phyloP scores from a whole-genome alignment of 2,329 filamentous ascomycete genomes.

The Pleochaeta shiraiana region DNA sequence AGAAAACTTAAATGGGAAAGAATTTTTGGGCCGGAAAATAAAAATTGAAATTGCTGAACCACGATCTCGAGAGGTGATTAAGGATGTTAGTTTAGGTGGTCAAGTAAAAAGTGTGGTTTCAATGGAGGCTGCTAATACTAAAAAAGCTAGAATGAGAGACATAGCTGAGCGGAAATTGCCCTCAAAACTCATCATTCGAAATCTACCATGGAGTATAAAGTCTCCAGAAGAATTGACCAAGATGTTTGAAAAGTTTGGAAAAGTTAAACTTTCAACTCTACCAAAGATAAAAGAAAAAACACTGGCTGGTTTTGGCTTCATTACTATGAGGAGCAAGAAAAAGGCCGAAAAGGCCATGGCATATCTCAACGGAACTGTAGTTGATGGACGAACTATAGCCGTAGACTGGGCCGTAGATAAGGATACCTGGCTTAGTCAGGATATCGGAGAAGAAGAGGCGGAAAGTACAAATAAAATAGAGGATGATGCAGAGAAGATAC shows the following conservation, averaged over 20 bases:
- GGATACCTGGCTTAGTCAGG: constrained; percentile 45
- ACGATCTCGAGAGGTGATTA: constrained; percentile 44
- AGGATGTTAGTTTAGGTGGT: constrained; percentile 23
- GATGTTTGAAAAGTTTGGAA: constrained; percentile 73
- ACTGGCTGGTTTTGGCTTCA: constrained; percentile 78
- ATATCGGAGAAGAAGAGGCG: constrained; percentile 16
- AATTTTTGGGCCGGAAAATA: constrained; percentile 61
- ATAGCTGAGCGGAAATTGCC: constrained; percentile 36
- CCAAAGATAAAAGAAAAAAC: constrained; percentile 44
- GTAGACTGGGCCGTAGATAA: constrained; percentile 98
- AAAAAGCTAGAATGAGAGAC: constrained; percentile 35
- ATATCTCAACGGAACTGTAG: constrained; percentile 66
- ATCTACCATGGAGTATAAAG: constrained; percentile 92
- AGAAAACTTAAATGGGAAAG: constrained; percentile 56
- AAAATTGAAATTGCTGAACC: constrained; percentile 75
- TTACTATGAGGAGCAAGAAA: constrained; percentile 67
- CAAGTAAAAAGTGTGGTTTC: constrained; percentile 18
- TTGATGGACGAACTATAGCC: constrained; percentile 72
- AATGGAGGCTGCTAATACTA: constrained; percentile 22
- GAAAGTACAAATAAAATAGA: neutral
- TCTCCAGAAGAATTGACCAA: constrained; percentile 55
- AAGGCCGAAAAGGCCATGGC: constrained; percentile 82
- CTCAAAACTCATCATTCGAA: constrained; percentile 70
- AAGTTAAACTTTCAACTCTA: constrained; percentile 70
- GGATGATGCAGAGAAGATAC: no score